Percentiles rank a stretch among this genome's conserved stretches.
Conservation (phyloP, 352 stramenopile genomes). For the Phytophthora tentaculata region DNA sequence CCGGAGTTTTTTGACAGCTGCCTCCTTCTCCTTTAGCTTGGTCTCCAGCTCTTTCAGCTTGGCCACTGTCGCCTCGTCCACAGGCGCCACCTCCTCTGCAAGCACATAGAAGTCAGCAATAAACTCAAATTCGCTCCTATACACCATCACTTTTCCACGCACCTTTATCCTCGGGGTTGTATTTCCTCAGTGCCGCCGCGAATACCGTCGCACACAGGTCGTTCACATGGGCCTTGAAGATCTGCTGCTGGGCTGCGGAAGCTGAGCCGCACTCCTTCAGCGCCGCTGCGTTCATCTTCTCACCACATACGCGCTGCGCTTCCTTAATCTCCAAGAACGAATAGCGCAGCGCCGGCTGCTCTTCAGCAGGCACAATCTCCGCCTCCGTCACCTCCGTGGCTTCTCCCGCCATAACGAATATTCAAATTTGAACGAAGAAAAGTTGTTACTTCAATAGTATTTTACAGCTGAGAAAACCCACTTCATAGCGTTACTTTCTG, state of each 20-base stretch:
- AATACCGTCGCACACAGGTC: conserved; percentile 82
- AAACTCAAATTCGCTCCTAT: neutral
- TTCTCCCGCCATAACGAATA: conserved; percentile 30
- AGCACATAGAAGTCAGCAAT: neutral
- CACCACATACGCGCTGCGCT: conserved; percentile 67
- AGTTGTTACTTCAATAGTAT: too few relatives aligned
- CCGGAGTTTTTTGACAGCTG: conserved; percentile 57
- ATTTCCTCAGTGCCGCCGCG: conserved; percentile 66
- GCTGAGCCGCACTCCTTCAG: conserved; percentile 55
- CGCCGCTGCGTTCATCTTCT: conserved; percentile 58
- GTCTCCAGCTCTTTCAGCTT: conserved; percentile 58
- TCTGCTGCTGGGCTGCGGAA: conserved; percentile 70
- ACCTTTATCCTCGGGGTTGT: conserved; percentile 75
- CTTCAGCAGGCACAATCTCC: neutral
- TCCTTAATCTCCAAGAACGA: conserved; percentile 83
- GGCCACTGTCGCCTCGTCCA: conserved; percentile 52
- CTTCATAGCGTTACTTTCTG: conserved; percentile 6
- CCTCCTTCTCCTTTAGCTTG: conserved; percentile 62
- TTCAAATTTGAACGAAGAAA: conserved; percentile 21
- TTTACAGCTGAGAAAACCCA: neutral
- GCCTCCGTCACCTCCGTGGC: conserved; percentile 8
- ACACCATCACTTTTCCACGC: conserved; percentile 1
- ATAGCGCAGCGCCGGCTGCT: conserved; percentile 44
- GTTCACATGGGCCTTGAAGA: conserved; percentile 78
- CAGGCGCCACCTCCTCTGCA: conserved; percentile 66